These are phyloP conservation scores for Actinidia polygama DNA, from an alignment of 179 eudicot genomes.

Conservation along the genomic window DNA sequence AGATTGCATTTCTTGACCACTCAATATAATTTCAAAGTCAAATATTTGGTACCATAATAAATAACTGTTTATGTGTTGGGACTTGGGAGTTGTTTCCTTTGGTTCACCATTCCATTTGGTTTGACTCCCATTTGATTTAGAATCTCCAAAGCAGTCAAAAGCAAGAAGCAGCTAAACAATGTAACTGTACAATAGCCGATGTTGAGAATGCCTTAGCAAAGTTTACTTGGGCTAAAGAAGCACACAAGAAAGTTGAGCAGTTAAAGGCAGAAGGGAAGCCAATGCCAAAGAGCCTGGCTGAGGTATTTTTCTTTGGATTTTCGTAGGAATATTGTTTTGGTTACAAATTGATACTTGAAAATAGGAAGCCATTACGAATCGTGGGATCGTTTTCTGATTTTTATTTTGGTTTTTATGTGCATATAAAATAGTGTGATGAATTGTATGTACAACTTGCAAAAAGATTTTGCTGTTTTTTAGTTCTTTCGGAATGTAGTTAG, in stretches of 20 bases:
- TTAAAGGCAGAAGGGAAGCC: constrained; percentile 91
- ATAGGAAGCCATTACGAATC: neutral
- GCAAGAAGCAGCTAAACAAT: constrained; percentile 83
- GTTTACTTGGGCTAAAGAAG: constrained; percentile 87
- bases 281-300: constrained; percentile 72
- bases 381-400: neutral
- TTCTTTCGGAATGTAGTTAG: neutral
- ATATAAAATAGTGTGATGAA: neutral
- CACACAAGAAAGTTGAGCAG: constrained; percentile 72
- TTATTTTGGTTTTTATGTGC: neutral
- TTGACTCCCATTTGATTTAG: constrained; percentile 27
- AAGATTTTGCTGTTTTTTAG: neutral
- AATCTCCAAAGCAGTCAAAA: constrained; percentile 68
- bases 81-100: constrained; percentile 3
- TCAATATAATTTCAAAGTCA: neutral
- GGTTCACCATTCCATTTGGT: neutral
- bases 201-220: constrained; percentile 79
- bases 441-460: neutral
- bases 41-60: neutral
- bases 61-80: neutral
- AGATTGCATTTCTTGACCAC: neutral
- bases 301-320: constrained; percentile 54
- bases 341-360: neutral
- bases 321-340: neutral
- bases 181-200: constrained; percentile 79